Evolutionary conservation across 2,329 filamentous ascomycete species (phyloP).

Genomic region (Pochonia chlamydosporia): DNA sequence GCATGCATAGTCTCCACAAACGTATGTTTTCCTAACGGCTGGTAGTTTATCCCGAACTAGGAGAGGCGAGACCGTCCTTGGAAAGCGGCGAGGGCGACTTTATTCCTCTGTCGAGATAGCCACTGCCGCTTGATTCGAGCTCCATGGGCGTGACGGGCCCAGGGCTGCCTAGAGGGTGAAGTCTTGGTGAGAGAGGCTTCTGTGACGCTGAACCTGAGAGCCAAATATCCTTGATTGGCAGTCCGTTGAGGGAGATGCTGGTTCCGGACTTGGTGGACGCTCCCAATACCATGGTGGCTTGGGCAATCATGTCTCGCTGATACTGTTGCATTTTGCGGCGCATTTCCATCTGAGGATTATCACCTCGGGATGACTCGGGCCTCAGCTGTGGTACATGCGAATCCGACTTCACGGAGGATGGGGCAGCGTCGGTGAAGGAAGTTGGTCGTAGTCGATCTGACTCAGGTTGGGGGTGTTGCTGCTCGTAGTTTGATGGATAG

Average conservation of each 20-base stretch:
- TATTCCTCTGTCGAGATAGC: constrained; percentile 27
- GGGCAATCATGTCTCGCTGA: constrained; percentile 55
- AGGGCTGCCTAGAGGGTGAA: constrained; percentile 50
- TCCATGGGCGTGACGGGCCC: constrained; percentile 59
- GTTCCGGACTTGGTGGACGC: constrained; percentile 18
- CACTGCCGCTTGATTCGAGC: constrained; percentile 34
- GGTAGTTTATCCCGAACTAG: not conserved
- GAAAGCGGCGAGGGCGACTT: not conserved
- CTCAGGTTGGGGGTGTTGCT: constrained; percentile 14
- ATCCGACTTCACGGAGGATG: constrained; percentile 30
- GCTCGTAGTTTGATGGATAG: constrained; percentile 57
- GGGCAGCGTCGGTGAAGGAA: constrained; percentile 19
- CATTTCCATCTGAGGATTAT: constrained; percentile 33
- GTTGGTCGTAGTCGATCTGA: constrained; percentile 10
- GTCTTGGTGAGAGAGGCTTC: constrained; percentile 43
- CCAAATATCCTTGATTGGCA: constrained; percentile 31
- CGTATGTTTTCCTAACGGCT: no score
- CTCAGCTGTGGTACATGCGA: constrained; percentile 21
- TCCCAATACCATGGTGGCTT: constrained; percentile 41
- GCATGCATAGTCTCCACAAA: not conserved
- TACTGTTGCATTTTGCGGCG: constrained; percentile 51
- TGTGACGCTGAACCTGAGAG: constrained; percentile 31
- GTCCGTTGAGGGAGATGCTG: constrained; percentile 26
- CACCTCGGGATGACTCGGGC: constrained; percentile 9
- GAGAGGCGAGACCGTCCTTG: not conserved